phyloP scores from a whole-genome alignment of 2,329 filamentous ascomycete species.

The Neoascochyta sp. region DNA sequence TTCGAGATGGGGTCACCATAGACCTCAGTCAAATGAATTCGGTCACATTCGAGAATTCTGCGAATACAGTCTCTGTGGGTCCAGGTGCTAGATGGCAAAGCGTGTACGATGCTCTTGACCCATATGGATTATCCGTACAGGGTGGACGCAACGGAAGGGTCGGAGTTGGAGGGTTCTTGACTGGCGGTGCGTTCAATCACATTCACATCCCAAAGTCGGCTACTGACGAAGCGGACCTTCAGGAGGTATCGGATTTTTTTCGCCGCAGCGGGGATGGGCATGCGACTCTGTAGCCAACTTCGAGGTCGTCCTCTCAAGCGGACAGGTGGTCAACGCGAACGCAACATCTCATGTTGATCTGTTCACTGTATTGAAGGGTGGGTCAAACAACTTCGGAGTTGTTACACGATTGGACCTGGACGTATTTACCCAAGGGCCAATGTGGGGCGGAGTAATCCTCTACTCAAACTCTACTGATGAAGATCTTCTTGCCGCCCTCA shows the following conservation, averaged over 20 bases:
- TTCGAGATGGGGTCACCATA: conserved; percentile 9
- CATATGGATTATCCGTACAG: conserved; percentile 1
- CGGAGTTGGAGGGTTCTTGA: conserved; percentile 5
- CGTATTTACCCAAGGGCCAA: conserved; percentile 1
- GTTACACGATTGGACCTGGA: conserved; percentile 20
- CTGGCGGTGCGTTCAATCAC: conserved; percentile 2
- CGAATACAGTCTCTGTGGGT: conserved; percentile 3
- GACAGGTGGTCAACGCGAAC: conserved; percentile 40
- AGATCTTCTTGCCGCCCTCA: conserved; percentile 4
- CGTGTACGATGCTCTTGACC: conserved; percentile 7
- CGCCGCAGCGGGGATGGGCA: conserved; percentile 13
- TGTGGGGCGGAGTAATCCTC: conserved; percentile 24
- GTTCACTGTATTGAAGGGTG: conserved; percentile 42
- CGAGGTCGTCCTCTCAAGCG: conserved; percentile 45
- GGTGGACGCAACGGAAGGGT: conserved; percentile 4
- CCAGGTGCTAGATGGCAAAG: conserved; percentile 6
- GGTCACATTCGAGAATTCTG: background rate
- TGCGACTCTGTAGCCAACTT: conserved; percentile 15
- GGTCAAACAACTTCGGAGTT: conserved; percentile 28
- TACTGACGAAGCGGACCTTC: no score
- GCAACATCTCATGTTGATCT: conserved; percentile 37
- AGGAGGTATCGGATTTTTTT: conserved; percentile 25
- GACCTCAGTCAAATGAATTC: conserved; percentile 4
- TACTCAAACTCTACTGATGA: conserved; percentile 2
- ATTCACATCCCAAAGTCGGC: no score